phyloP scores from a whole-genome alignment of 306 rosid genomes.

The Alnus rubra region DNA sequence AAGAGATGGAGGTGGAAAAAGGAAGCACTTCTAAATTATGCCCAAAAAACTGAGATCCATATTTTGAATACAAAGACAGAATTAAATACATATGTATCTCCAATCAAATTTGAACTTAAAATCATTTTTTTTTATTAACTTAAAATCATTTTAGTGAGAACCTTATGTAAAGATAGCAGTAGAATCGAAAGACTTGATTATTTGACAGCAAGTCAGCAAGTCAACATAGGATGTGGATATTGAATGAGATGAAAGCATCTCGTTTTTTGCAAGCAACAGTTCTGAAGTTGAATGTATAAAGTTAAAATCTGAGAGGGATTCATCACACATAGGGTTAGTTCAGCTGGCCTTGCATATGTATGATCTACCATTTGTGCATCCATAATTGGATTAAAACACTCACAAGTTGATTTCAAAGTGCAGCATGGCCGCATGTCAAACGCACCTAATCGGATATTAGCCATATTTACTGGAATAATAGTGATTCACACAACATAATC shows the following conservation, averaged over 20 bases:
- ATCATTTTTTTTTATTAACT: not conserved
- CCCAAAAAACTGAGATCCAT: not conserved
- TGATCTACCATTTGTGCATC: not conserved
- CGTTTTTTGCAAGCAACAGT: not conserved
- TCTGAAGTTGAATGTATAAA: not conserved
- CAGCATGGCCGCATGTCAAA: constrained; percentile 1
- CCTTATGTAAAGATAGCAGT: not conserved
- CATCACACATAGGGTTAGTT: not conserved
- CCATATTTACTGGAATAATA: constrained; percentile 16
- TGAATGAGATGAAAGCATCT: not conserved
- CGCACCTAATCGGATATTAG: not conserved
- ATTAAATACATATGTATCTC: too few relatives aligned
- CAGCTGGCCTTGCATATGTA: not conserved
- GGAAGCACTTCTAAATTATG: not conserved
- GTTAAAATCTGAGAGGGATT: not conserved
- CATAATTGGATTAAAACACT: not conserved
- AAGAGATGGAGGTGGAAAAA: not conserved
- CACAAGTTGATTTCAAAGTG: not conserved
- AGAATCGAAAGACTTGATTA: not conserved
- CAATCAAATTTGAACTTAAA: not conserved
- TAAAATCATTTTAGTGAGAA: not conserved
- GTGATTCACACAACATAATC: constrained; percentile 32
- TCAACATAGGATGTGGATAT: not conserved
- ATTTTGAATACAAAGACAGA: not conserved
- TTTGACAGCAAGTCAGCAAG: not conserved